Evolutionary conservation across 2,329 filamentous ascomycete genomes (phyloP).

Genomic region (Fusarium humuli): DNA sequence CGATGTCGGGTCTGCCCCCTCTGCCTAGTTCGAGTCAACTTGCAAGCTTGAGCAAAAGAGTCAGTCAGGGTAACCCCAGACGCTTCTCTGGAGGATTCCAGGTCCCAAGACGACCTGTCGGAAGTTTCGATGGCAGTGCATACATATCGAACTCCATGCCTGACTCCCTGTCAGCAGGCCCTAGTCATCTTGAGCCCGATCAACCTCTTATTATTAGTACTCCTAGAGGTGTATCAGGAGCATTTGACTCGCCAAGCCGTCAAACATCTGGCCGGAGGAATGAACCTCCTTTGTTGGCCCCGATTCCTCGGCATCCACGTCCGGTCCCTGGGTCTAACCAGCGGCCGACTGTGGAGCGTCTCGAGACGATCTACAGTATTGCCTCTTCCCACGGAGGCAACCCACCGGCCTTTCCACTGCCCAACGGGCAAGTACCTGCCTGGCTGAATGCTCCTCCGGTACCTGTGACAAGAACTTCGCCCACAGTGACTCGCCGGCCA

Average conservation of each 20-base stretch:
- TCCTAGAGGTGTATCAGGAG: constrained; percentile 65
- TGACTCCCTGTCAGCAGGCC: constrained; percentile 37
- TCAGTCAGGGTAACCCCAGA: constrained; percentile 54
- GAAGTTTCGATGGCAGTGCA: constrained; percentile 48
- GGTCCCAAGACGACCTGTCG: constrained; percentile 56
- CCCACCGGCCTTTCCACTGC: constrained; percentile 12
- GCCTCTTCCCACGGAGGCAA: constrained; percentile 39
- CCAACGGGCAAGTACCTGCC: constrained; percentile 43
- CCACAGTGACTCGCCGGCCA: constrained; percentile 59
- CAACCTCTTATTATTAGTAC: constrained; percentile 72
- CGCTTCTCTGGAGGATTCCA: constrained; percentile 59
- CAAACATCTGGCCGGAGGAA: constrained; percentile 49
- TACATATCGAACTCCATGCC: constrained; percentile 29
- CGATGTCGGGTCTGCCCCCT: constrained; percentile 54
- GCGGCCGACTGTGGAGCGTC: constrained; percentile 63
- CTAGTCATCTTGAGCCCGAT: constrained; percentile 52
- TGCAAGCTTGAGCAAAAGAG: constrained; percentile 53
- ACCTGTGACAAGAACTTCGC: constrained; percentile 52
- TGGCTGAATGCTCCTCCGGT: constrained; percentile 54
- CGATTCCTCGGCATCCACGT: constrained; percentile 64
- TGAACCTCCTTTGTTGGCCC: constrained; percentile 64
- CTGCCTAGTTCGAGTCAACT: constrained; percentile 56
- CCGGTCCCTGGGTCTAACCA: constrained; percentile 49
- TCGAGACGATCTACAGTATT: constrained; percentile 67
- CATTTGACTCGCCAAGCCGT: constrained; percentile 60